These are phyloP conservation scores for Fusarium annulatum DNA, from an alignment of 2,329 filamentous ascomycete species.

Conservation along the genomic window DNA sequence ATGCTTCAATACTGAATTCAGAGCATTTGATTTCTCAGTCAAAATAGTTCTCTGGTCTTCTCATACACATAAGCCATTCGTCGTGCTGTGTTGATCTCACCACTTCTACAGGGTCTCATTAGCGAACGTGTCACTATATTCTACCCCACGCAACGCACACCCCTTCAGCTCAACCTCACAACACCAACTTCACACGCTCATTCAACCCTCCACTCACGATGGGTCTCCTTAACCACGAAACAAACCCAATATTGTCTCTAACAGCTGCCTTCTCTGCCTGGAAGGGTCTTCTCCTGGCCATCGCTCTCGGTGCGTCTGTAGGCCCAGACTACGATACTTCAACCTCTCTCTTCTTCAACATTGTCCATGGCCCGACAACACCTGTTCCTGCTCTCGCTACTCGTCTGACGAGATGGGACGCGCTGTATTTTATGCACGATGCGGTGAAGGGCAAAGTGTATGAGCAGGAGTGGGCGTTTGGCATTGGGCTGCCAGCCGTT, in stretches of 20 bases:
- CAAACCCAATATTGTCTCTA: slow-evolving; percentile 43
- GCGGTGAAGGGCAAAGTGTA: slow-evolving; percentile 73
- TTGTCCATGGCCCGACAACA: slow-evolving; percentile 48
- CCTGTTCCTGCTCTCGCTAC: slow-evolving; percentile 60
- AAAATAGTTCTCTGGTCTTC: background rate
- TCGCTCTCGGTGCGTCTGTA: slow-evolving; percentile 64
- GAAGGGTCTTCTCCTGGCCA: slow-evolving; percentile 73
- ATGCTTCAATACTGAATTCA: background rate
- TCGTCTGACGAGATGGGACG: slow-evolving; percentile 82
- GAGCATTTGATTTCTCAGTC: background rate
- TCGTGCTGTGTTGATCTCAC: background rate
- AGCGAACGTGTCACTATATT: slow-evolving; percentile 26
- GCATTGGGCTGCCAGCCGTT: slow-evolving; percentile 58
- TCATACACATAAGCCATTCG: background rate
- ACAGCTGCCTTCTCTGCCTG: slow-evolving; percentile 65
- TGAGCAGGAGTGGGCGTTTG: slow-evolving; percentile 91
- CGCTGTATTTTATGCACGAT: slow-evolving; percentile 76
- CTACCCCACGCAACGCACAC: slow-evolving; percentile 19
- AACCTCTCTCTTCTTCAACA: slow-evolving; percentile 60
- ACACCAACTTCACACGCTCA: slow-evolving; percentile 7
- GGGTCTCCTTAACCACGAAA: slow-evolving; percentile 23
- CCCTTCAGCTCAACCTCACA: slow-evolving; percentile 15
- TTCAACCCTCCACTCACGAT: slow-evolving; percentile 13
- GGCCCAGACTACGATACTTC: slow-evolving; percentile 84
- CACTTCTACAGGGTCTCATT: background rate